Evolutionary conservation across 805 yeast genomes (phyloP).

Genomic region (Cyberlindnera mycetangii): DNA sequence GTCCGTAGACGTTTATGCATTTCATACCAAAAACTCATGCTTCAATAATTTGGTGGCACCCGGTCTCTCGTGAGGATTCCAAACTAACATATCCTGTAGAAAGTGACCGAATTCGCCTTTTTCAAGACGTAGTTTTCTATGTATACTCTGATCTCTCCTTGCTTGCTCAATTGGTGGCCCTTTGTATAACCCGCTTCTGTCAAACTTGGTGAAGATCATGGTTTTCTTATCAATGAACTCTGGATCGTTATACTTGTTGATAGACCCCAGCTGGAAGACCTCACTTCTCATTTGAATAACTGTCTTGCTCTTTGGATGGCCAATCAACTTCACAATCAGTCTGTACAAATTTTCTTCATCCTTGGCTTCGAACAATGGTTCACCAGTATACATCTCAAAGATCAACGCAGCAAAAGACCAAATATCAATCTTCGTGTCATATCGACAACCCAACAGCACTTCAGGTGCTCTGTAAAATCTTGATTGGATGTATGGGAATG

Average conservation of each 20-base stretch:
- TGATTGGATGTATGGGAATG: slow-evolving; percentile 83
- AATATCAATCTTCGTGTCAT: slow-evolving; percentile 80
- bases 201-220: slow-evolving; percentile 37
- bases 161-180: slow-evolving; percentile 12
- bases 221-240: slow-evolving; percentile 27
- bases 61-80: slow-evolving; percentile 55
- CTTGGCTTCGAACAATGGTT: slow-evolving; percentile 81
- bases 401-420: slow-evolving; percentile 91
- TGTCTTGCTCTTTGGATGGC: slow-evolving; percentile 60
- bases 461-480: slow-evolving; percentile 81
- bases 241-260: slow-evolving; percentile 23
- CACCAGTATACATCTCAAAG: slow-evolving; percentile 86
- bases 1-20: background rate
- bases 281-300: slow-evolving; percentile 39
- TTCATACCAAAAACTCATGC: slow-evolving; percentile 44
- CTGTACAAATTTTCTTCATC: slow-evolving; percentile 77
- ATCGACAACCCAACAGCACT: slow-evolving; percentile 63
- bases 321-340: slow-evolving; percentile 73
- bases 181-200: slow-evolving; percentile 27
- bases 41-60: slow-evolving; percentile 47
- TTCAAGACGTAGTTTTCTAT: slow-evolving; percentile 14
- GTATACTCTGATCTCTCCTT: slow-evolving; percentile 20
- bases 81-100: slow-evolving; percentile 31
- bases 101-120: slow-evolving; percentile 26
- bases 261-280: slow-evolving; percentile 35